Percentiles rank a stretch among this genome's conserved stretches.
Evolutionary conservation across 1,284 basidiomycete species (phyloP).

Genomic region (Heliocybe sulcata): DNA sequence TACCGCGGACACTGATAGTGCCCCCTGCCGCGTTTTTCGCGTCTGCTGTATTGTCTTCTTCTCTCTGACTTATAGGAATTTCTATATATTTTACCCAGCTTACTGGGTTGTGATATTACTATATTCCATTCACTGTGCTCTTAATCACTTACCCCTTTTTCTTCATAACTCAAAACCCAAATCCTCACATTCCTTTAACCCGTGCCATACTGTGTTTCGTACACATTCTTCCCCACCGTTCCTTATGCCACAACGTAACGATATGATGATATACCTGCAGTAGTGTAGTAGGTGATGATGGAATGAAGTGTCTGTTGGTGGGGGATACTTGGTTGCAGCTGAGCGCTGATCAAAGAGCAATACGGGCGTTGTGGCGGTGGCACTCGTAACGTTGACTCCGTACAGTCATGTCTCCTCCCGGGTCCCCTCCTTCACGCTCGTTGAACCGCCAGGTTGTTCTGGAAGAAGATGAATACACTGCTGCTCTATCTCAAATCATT

Average conservation of each 20-base stretch:
- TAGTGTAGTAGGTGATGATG: constrained; percentile 1
- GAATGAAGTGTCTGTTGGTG: constrained; percentile 3
- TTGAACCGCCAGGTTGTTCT: constrained; percentile 68
- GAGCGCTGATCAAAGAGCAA: no score
- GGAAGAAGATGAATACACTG: constrained; percentile 95
- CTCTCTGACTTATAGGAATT: constrained; percentile 2
- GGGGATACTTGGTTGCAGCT: no score
- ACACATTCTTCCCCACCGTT: constrained; percentile 3
- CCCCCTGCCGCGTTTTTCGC: not conserved
- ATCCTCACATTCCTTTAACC: constrained; percentile 7
- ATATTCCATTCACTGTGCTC: not conserved
- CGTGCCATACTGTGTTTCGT: not conserved
- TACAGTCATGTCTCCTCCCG: constrained; percentile 13
- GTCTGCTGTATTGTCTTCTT: not conserved
- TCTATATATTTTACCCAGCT: constrained; percentile 8
- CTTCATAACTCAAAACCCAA: not conserved
- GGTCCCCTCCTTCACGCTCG: constrained; percentile 35
- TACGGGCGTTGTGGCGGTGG: not conserved
- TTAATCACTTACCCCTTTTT: not conserved
- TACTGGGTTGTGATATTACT: not conserved
- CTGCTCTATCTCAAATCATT: constrained; percentile 89
- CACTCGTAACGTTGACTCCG: constrained; percentile 1
- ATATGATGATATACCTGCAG: constrained; percentile 9
- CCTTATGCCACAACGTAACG: constrained; percentile 4
- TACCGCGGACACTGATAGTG: not conserved